Evolutionary conservation across 148 eudicot species (phyloP), one percentile per base, ranked within the genome.

Genomic region (Cornus controversa): DNA sequence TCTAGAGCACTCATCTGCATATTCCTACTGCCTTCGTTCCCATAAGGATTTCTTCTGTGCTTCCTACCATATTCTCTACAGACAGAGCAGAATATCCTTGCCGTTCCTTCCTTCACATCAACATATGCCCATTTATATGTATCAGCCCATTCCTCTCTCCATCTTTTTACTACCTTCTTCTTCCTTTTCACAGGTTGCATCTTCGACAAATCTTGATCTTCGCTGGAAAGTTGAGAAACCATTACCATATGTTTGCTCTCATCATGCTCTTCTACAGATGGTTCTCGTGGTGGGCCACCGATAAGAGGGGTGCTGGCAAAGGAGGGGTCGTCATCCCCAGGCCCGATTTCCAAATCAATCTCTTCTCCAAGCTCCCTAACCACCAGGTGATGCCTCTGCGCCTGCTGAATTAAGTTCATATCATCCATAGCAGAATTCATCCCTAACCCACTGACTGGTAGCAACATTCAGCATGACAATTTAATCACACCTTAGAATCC

Each of bases 131-230:
- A 96, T 83, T 96, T 93, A 77, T 96, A 96, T 8, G 99, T 96
- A 84, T 96, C 99, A 20, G 98, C 99, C 99, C 99, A 96, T 80
- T 96, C 99, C 79, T 91, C 99, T 79, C 99, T 90, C 99, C 99
- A 96, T 82, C 98, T 86, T 83, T 96, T 96, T 64, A 96, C 97
- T 79, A 96, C 99, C 78, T 93, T 96, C 82, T 96, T 96, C 84
- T 96, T 96, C 88, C 93, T 91, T 80, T 96, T 96, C 18, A 73
- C 78, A 5, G 90, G 84, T 37, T 93, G 99, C 68, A 86, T 53
- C 85, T 86, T 91, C 2, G 87, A 91, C 85, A 92, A 72, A 50
- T 91, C 98, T 72, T 88, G 99, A 77, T 87, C 93, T n/a, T 93
- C 99, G 65, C 74, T 74, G 1, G 89, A 75, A 58, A 88, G 87